These are phyloP conservation scores for Backusella mclennaniae DNA, from an alignment of 192 early-diverging fungal species.

Conservation along the genomic window DNA sequence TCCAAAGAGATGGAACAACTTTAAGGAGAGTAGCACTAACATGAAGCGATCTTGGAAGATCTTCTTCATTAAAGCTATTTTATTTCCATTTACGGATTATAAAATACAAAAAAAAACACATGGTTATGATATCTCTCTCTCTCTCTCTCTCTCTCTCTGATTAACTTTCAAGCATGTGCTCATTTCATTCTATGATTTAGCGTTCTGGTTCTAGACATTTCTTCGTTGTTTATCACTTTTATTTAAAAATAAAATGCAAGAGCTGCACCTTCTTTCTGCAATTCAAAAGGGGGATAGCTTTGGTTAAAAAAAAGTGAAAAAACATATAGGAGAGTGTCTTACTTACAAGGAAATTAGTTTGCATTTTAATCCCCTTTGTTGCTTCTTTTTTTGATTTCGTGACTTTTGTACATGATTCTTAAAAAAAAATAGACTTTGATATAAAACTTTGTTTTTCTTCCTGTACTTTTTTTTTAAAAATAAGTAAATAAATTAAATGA, in stretches of 20 bases:
- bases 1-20: background rate
- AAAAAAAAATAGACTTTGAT: background rate
- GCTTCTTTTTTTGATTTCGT: background rate
- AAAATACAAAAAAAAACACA: background rate
- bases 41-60: background rate
- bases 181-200: background rate
- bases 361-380: constrained; percentile 1
- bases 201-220: background rate
- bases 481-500: background rate
- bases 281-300: background rate
- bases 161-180: background rate
- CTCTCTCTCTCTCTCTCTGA: background rate
- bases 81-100: background rate
- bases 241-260: background rate
- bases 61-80: background rate
- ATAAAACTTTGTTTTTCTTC: background rate
- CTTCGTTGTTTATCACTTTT: background rate
- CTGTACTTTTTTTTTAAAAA: background rate
- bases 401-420: constrained; percentile 7
- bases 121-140: background rate
- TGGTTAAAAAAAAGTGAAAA: background rate
- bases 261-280: background rate
- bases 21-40: background rate
- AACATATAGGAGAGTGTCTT: background rate
- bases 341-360: background rate